A percentile compares a stretch with the other conserved stretches of the same genome.
These are phyloP conservation scores for Fusarium oxysporum DNA, from an alignment of 2,329 filamentous ascomycete genomes.

Conservation along the genomic window DNA sequence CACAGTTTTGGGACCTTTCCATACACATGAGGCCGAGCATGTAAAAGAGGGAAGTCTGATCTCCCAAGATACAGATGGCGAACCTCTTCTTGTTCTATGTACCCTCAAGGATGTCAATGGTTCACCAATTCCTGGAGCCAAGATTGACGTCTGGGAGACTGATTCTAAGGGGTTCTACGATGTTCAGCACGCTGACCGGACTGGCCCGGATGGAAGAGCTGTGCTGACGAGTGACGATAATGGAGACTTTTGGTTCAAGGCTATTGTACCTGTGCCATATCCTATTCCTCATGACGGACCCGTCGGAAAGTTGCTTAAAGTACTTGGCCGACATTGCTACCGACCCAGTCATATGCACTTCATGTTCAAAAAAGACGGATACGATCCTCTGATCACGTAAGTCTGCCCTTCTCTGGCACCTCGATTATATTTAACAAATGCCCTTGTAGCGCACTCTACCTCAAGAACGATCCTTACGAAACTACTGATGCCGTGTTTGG, in stretches of 20 bases:
- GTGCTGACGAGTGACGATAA: constrained; percentile 45
- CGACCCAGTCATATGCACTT: constrained; percentile 86
- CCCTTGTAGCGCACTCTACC: constrained; percentile 4
- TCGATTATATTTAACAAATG: background rate
- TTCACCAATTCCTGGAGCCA: constrained; percentile 69
- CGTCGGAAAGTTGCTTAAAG: constrained; percentile 76
- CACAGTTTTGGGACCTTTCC: constrained; percentile 84
- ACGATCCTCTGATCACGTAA: constrained; percentile 29
- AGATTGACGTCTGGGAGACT: constrained; percentile 84
- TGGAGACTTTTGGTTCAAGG: constrained; percentile 78
- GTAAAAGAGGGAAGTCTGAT: constrained; percentile 67
- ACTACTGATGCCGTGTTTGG: constrained; percentile 26
- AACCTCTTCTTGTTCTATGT: constrained; percentile 75
- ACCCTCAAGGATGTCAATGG: constrained; percentile 72
- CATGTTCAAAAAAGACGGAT: constrained; percentile 73
- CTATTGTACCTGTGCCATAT: constrained; percentile 86
- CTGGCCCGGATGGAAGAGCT: constrained; percentile 52
- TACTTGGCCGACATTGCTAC: constrained; percentile 79
- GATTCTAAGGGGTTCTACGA: constrained; percentile 81
- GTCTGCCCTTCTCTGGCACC: background rate
- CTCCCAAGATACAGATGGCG: constrained; percentile 72
- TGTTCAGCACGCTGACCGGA: constrained; percentile 73
- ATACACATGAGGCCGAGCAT: constrained; percentile 75
- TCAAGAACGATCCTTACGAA: constrained; percentile 22
- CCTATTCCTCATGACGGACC: constrained; percentile 87